Evolutionary conservation across 768 basidiomycete genomes (phyloP).

Genomic region (Tricholoma sp.): DNA sequence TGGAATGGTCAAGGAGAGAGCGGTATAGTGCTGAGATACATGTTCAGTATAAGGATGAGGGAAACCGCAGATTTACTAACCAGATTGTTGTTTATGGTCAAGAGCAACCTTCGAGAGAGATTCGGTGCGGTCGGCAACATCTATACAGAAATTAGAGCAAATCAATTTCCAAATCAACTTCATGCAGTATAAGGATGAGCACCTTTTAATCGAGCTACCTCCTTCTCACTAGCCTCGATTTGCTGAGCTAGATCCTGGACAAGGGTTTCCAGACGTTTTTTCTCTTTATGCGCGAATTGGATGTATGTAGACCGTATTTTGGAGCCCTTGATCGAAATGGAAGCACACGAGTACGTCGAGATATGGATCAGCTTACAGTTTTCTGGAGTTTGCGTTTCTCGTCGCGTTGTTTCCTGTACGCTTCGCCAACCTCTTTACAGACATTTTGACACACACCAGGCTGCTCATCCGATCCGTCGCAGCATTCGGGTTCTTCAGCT

Average conservation of each 20-base stretch:
- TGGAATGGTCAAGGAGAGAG: slow-evolving; percentile 66
- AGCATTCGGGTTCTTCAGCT: slow-evolving; percentile 77
- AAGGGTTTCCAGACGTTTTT: slow-evolving; percentile 69
- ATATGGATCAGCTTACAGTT: slow-evolving; percentile 48
- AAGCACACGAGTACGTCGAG: neutral
- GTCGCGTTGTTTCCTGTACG: slow-evolving; percentile 59
- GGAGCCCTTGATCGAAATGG: slow-evolving; percentile 52
- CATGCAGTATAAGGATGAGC: neutral
- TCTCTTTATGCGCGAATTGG: slow-evolving; percentile 83
- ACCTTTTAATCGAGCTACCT: slow-evolving; percentile 75
- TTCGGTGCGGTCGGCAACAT: slow-evolving; percentile 74
- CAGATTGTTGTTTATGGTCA: slow-evolving; percentile 81
- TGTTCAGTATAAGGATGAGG: neutral
- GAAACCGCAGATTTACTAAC: slow-evolving; percentile 38
- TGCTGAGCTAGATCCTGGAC: slow-evolving; percentile 50
- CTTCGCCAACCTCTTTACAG: slow-evolving; percentile 74
- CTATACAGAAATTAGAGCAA: slow-evolving; percentile 30
- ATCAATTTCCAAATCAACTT: neutral
- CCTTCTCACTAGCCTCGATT: slow-evolving; percentile 58
- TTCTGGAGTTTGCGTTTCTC: slow-evolving; percentile 75
- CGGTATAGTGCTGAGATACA: slow-evolving; percentile 64
- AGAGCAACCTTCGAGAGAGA: slow-evolving; percentile 74
- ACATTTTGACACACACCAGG: slow-evolving; percentile 73
- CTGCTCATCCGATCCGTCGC: slow-evolving; percentile 93
- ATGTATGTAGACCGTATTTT: slow-evolving; percentile 92